Percentiles rank a stretch among this genome's conserved stretches.
Evolutionary conservation across 352 stramenopile species (phyloP).

Genomic region (Phytopythium delawarense): DNA sequence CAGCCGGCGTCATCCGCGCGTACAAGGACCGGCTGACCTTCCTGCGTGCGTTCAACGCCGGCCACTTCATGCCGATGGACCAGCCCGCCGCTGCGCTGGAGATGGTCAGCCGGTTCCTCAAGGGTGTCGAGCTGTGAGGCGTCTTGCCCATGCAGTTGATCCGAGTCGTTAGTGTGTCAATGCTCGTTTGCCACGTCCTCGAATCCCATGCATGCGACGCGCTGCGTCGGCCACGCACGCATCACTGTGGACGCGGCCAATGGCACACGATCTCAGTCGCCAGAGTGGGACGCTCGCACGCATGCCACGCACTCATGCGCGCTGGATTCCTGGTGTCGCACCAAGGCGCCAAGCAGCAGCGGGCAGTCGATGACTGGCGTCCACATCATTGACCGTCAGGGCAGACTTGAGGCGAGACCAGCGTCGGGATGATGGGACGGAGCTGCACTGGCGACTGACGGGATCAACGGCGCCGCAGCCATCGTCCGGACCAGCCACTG

Average conservation of each 20-base stretch:
- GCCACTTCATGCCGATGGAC: slow-evolving; percentile 49
- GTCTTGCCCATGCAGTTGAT: neutral
- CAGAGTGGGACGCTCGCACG: neutral
- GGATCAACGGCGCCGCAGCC: too few species aligned
- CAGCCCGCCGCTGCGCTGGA: slow-evolving; percentile 36
- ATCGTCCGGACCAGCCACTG: too few species aligned
- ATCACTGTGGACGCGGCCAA: neutral
- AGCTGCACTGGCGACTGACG: too few species aligned
- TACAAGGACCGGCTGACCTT: slow-evolving; percentile 30
- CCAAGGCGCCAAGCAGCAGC: too few species aligned
- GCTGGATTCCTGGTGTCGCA: too few species aligned
- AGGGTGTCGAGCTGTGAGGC: slow-evolving; percentile 13
- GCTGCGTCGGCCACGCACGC: neutral
- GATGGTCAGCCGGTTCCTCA: slow-evolving; percentile 64
- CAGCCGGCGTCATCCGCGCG: slow-evolving; percentile 14
- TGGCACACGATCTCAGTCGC: neutral
- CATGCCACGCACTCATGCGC: neutral
- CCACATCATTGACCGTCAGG: too few species aligned
- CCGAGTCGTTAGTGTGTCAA: neutral
- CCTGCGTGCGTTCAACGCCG: slow-evolving; percentile 44
- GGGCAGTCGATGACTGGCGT: too few species aligned
- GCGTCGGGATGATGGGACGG: too few species aligned
- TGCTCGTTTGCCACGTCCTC: neutral
- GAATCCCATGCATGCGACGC: neutral
- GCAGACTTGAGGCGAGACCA: too few species aligned